Evolutionary conservation across 805 yeast genomes (phyloP).

Genomic region (Cyberlindnera nakhonratchasimensis): DNA sequence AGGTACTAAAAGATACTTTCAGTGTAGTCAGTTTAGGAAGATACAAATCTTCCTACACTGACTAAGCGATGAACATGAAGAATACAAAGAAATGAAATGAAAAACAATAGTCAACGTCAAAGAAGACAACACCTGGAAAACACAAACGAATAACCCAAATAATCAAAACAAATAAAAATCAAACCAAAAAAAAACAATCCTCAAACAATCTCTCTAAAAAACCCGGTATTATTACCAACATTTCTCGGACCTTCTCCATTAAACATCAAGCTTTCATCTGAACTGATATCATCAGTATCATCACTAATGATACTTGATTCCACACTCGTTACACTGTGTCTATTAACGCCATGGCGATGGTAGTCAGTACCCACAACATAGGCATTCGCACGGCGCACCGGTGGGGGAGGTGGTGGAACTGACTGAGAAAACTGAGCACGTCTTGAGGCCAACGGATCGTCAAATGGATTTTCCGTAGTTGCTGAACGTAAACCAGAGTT

Average conservation of each 20-base stretch:
- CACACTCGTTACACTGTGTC: constrained; percentile 21
- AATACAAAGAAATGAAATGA: background rate
- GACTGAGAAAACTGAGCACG: background rate
- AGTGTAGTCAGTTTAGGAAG: too few relatives aligned
- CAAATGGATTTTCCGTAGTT: constrained; percentile 21
- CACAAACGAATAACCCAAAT: too few relatives aligned
- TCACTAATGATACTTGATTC: constrained; percentile 27
- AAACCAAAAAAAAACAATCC: background rate
- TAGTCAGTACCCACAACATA: constrained; percentile 8
- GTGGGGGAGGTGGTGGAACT: constrained; percentile 24
- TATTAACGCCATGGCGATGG: constrained; percentile 22
- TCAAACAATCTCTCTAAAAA: constrained; percentile 27
- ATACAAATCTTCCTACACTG: too few relatives aligned
- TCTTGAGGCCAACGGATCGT: constrained; percentile 4
- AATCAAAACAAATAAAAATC: background rate
- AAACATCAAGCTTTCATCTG: constrained; percentile 24
- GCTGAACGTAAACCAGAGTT: constrained; percentile 16
- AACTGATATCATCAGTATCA: constrained; percentile 23
- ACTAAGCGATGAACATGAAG: too few relatives aligned
- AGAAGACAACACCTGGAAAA: too few relatives aligned
- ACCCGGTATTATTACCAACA: constrained; percentile 16
- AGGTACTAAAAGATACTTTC: too few relatives aligned
- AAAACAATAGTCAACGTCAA: too few relatives aligned
- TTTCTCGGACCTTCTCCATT: constrained; percentile 5
- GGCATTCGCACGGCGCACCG: constrained; percentile 16